Base-by-base conservation (phyloP, 768 basidiomycete genomes). In the Calocybe gangraenosa region DNA sequence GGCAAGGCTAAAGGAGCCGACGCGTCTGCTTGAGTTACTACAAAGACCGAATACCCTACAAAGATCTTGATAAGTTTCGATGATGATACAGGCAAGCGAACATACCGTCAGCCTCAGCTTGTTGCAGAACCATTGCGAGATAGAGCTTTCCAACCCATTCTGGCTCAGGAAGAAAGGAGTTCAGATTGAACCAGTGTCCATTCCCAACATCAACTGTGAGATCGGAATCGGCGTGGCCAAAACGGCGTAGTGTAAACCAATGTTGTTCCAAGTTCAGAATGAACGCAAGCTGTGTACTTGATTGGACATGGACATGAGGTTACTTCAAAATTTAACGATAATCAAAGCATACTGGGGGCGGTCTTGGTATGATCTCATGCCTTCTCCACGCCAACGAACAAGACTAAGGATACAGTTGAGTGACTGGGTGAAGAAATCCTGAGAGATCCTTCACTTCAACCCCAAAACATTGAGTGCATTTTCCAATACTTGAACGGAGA, bases 401-500 rank as follows among this genome's bases (percentile, higher is more conserved):
- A 95, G 81, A 54, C 89, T 89, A 63, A 18, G 44, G 42, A 7
- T 19, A 34, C 14, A 37, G 38, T 59, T 44, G 44, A 52, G 44
- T 33, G 37, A 18, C 40, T 36, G 44, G 38, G 28, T 50, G 30
- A 45, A 20, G 17, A 35, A 47, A 35, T 37, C 31, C 20, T 33
- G 44, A 44, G 38, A 48, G 39, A 54, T 38, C 17, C 58, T 70
- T 53, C 56, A 92, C 89, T 76, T 84, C 46, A 94, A 65, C 14
- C 86, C 86, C 87, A 85, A 94, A 10, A 92, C 82, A 56, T 82
- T 75, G 38, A 96, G 65, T 2, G 93, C 93, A 44, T 82, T 76
- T 54, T 92, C 88, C 14, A 95, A 62, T 1, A 95, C 93, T 51
- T 92, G 91, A 1, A 95, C 76, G 2, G 92, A 94, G 65, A 96